A percentile compares a stretch with the other conserved stretches of the same genome.
Evolutionary conservation across 805 yeast species (phyloP).

Genomic region (Ogataea trehalophila): DNA sequence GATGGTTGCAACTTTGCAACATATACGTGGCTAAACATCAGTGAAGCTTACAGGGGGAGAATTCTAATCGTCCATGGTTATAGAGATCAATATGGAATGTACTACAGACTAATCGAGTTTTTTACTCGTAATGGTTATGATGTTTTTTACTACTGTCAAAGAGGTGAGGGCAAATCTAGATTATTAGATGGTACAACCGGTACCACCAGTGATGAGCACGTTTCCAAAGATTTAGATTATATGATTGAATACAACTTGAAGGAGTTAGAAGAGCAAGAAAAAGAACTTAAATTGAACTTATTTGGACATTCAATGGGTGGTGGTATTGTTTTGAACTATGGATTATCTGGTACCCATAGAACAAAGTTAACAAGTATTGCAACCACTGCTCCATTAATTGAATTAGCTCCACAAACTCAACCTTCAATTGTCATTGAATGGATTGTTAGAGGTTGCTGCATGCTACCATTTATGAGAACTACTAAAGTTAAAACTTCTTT

Average conservation of each 20-base stretch:
- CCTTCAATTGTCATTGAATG: slow-evolving; percentile 44
- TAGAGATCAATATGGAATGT: slow-evolving; percentile 50
- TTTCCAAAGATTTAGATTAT: slow-evolving; percentile 55
- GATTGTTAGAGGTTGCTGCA: slow-evolving; percentile 37
- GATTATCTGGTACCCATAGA: slow-evolving; percentile 46
- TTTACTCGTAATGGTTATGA: slow-evolving; percentile 54
- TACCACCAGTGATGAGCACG: slow-evolving; percentile 48
- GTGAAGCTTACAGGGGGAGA: slow-evolving; percentile 40
- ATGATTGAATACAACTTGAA: slow-evolving; percentile 44
- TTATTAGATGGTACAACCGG: slow-evolving; percentile 47
- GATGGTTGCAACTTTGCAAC: slow-evolving; percentile 22
- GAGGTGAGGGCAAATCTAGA: slow-evolving; percentile 70
- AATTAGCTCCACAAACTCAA: slow-evolving; percentile 50
- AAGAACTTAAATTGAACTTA: slow-evolving; percentile 40
- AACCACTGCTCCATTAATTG: slow-evolving; percentile 56
- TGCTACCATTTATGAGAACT: slow-evolving; percentile 42
- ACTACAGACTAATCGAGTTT: slow-evolving; percentile 49
- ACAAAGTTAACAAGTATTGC: slow-evolving; percentile 43
- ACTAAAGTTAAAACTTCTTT: slow-evolving; percentile 47
- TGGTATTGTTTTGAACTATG: slow-evolving; percentile 61
- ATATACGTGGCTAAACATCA: slow-evolving; percentile 13
- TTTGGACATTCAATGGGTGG: slow-evolving; percentile 85
- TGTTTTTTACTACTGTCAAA: slow-evolving; percentile 63
- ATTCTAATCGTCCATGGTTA: slow-evolving; percentile 68
- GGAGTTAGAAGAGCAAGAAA: slow-evolving; percentile 21